A percentile compares a stretch with the other conserved stretches of the same genome.
Evolutionary conservation across 2,329 filamentous ascomycete species (phyloP).

Genomic region (Xylaria digitata): DNA sequence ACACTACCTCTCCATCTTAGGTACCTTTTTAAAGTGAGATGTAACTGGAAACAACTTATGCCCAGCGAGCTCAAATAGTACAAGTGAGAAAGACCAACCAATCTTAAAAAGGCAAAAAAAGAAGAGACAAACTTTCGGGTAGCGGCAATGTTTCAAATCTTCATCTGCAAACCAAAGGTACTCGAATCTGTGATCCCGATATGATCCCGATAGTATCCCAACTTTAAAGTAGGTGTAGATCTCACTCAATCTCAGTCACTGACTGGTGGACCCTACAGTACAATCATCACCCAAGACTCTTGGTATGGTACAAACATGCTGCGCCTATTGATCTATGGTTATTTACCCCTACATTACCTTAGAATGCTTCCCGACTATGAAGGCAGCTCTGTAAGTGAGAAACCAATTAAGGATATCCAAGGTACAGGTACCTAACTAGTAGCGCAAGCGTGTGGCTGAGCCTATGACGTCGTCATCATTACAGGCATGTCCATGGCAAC

Average conservation of each 20-base stretch:
- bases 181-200: too few species aligned
- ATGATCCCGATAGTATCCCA: not conserved
- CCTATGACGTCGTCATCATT: conserved; percentile 36
- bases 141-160: conserved; percentile 15
- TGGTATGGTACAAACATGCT: not conserved
- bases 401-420: conserved; percentile 1
- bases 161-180: not conserved
- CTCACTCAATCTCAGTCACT: not conserved
- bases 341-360: not conserved
- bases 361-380: too few species aligned
- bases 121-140: conserved; percentile 4
- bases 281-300: not conserved
- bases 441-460: conserved; percentile 34
- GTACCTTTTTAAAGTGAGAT: too few species aligned
- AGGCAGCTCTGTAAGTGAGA: conserved; percentile 1
- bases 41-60: too few species aligned
- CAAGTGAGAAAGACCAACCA: not conserved
- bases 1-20: not conserved
- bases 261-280: conserved; percentile 2
- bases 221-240: conserved; percentile 7
- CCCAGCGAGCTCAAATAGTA: not conserved
- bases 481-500: not conserved
- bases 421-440: not conserved
- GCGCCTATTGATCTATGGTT: not conserved
- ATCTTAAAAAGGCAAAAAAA: not conserved